A percentile compares a stretch with the other conserved stretches of the same genome.
phyloP scores from a whole-genome alignment of 2,329 filamentous ascomycete genomes.

The Colletotrichum plurivorum region DNA sequence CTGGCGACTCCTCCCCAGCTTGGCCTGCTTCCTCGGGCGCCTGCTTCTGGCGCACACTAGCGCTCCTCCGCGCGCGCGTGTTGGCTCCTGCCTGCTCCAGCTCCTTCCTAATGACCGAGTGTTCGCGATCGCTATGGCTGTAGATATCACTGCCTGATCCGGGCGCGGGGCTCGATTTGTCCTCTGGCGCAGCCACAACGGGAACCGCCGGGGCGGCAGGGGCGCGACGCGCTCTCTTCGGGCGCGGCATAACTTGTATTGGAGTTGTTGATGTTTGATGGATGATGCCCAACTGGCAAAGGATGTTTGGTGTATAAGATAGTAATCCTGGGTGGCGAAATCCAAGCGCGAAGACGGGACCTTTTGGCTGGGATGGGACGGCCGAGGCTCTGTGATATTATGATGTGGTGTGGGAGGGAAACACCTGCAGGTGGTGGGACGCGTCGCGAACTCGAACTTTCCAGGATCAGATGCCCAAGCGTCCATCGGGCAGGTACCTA shows the following conservation, averaged over 20 bases:
- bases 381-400: slow-evolving; percentile 32
- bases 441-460: slow-evolving; percentile 38
- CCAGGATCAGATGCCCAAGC: slow-evolving; percentile 8
- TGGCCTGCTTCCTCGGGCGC: slow-evolving; percentile 44
- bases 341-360: neutral
- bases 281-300: neutral
- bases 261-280: neutral
- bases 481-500: neutral
- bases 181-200: slow-evolving; percentile 29
- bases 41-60: slow-evolving; percentile 36
- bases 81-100: slow-evolving; percentile 28
- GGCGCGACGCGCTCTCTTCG: slow-evolving; percentile 49
- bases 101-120: slow-evolving; percentile 45
- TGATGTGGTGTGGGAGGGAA: slow-evolving; percentile 38
- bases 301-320: neutral
- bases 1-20: slow-evolving; percentile 52
- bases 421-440: slow-evolving; percentile 18
- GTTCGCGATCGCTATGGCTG: slow-evolving; percentile 53
- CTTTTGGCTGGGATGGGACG: slow-evolving; percentile 13
- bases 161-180: slow-evolving; percentile 29
- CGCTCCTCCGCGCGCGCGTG: slow-evolving; percentile 39
- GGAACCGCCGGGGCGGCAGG: slow-evolving; percentile 41
- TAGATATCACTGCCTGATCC: slow-evolving; percentile 49
- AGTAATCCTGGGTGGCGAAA: neutral
- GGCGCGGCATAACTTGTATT: slow-evolving; percentile 47